Evolutionary conservation across 257 asterid species (phyloP).

Genomic region (Ehretia macrophylla): DNA sequence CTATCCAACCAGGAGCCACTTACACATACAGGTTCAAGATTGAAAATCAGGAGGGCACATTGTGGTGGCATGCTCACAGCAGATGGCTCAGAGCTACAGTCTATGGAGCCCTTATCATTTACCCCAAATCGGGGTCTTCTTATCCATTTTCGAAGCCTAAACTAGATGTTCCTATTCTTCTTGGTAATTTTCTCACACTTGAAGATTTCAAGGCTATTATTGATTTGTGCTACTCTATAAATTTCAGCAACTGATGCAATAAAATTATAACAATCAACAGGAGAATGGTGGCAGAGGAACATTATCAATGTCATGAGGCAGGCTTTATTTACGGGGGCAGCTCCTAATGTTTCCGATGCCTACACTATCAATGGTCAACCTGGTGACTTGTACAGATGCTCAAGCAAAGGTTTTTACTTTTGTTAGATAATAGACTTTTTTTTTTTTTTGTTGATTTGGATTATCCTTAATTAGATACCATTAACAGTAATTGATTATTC

Average conservation of each 20-base stretch:
- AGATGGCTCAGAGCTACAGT: constrained; percentile 62
- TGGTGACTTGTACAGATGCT: constrained; percentile 49
- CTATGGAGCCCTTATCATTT: constrained; percentile 51
- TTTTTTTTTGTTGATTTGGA: too few relatives aligned
- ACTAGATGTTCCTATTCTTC: constrained; percentile 44
- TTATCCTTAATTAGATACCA: too few relatives aligned
- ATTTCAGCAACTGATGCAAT: background rate
- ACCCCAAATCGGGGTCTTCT: constrained; percentile 41
- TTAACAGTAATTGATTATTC: too few relatives aligned
- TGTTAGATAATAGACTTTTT: background rate
- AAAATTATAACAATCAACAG: constrained; percentile 18
- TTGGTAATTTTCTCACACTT: constrained; percentile 30
- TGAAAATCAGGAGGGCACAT: constrained; percentile 59
- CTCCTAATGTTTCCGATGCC: constrained; percentile 50
- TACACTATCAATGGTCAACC: constrained; percentile 74
- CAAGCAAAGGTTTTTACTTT: constrained; percentile 19
- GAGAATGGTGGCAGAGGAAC: constrained; percentile 54
- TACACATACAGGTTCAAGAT: constrained; percentile 56
- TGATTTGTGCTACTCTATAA: too few relatives aligned
- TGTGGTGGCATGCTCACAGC: constrained; percentile 79
- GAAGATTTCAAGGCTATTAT: background rate
- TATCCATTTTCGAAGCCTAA: constrained; percentile 45
- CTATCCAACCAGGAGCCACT: constrained; percentile 54
- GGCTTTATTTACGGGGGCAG: constrained; percentile 40
- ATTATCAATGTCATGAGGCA: constrained; percentile 29